Evolutionary conservation across 495 filamentous ascomycete genomes (phyloP).

Genomic region (Xylaria palmicola): DNA sequence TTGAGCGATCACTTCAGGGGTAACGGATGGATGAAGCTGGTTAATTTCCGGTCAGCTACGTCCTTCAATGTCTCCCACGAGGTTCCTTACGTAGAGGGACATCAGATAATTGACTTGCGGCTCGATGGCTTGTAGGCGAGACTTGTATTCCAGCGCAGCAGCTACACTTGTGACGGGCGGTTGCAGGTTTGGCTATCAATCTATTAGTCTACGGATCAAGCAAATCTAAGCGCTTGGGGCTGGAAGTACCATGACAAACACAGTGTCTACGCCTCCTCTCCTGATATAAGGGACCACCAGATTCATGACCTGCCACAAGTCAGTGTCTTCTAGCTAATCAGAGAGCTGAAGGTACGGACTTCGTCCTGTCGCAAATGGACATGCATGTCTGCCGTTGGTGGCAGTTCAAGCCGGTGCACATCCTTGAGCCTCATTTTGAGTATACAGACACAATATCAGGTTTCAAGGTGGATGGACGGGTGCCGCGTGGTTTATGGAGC

Average conservation of each 20-base stretch:
- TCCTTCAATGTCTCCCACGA: neutral
- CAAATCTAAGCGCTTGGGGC: neutral
- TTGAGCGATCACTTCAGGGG: constrained; percentile 72
- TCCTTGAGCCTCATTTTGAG: constrained; percentile 42
- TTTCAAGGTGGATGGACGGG: neutral
- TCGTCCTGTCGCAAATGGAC: constrained; percentile 74
- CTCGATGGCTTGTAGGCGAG: constrained; percentile 63
- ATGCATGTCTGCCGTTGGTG: constrained; percentile 63
- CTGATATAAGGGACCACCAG: constrained; percentile 75
- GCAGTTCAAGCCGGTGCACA: constrained; percentile 54
- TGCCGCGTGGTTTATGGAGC: neutral
- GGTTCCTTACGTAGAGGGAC: constrained; percentile 66
- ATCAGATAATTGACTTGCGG: constrained; percentile 79
- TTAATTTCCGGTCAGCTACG: neutral
- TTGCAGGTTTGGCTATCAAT: constrained; percentile 57
- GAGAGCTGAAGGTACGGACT: neutral
- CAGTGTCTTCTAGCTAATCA: neutral
- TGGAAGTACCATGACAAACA: constrained; percentile 55
- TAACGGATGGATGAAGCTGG: constrained; percentile 64
- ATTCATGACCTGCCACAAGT: constrained; percentile 61
- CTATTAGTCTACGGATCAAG: neutral
- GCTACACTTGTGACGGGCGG: constrained; percentile 76
- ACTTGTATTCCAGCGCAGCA: constrained; percentile 73
- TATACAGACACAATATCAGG: neutral
- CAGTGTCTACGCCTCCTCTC: constrained; percentile 68